A percentile compares a stretch with the other conserved stretches of the same genome.
phyloP scores from a whole-genome alignment of 2,329 filamentous ascomycete genomes.

The Coleophoma crateriformis region DNA sequence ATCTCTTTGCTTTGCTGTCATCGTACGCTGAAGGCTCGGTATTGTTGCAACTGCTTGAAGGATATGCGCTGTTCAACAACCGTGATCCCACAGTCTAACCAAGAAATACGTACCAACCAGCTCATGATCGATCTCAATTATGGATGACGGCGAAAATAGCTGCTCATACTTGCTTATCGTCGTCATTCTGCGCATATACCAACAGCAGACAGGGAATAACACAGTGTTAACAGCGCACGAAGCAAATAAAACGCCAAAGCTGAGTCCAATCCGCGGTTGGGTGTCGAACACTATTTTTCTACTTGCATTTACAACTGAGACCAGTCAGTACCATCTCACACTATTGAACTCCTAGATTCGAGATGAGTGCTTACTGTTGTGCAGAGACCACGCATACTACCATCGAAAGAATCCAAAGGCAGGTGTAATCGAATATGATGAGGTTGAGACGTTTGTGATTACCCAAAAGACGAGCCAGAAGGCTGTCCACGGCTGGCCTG shows the following conservation, averaged over 20 bases:
- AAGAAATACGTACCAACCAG: neutral
- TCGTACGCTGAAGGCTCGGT: too few species aligned
- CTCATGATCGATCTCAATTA: neutral
- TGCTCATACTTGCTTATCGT: neutral
- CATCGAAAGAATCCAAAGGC: conserved; percentile 53
- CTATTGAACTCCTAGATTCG: too few species aligned
- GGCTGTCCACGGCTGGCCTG: conserved; percentile 45
- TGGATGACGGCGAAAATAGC: neutral
- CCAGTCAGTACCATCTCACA: too few species aligned
- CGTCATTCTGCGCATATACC: conserved; percentile 36
- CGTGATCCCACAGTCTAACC: too few species aligned
- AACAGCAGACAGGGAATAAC: conserved; percentile 45
- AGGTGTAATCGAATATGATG: conserved; percentile 54
- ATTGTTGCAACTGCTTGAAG: too few species aligned
- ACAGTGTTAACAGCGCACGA: conserved; percentile 48
- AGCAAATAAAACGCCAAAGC: conserved; percentile 54
- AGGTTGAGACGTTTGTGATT: conserved; percentile 56
- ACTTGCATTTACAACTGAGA: conserved; percentile 46
- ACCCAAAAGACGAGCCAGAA: conserved; percentile 64
- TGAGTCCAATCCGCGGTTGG: conserved; percentile 50
- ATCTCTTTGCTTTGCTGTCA: too few species aligned
- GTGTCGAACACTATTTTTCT: conserved; percentile 57
- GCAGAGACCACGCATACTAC: conserved; percentile 60
- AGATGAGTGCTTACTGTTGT: conserved; percentile 31
- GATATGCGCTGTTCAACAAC: too few species aligned